These are phyloP conservation scores for Plectosphaerella plurivora DNA, from an alignment of 2,329 filamentous ascomycete species.

Conservation along the genomic window DNA sequence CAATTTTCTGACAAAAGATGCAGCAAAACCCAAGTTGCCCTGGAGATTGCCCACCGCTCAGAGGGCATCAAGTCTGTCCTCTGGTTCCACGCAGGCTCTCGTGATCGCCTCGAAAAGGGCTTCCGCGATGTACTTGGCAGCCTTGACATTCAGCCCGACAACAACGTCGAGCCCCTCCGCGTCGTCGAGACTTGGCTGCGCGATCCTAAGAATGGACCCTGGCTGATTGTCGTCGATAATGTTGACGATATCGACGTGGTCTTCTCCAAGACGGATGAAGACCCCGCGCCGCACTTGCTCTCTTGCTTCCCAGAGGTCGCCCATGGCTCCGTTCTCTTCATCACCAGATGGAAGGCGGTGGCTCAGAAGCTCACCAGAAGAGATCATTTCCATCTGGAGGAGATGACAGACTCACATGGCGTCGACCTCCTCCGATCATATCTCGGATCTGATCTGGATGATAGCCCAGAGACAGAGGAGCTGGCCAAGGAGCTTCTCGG, in stretches of 20 bases:
- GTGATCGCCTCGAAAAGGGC: neutral
- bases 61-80: neutral
- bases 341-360: conserved; percentile 1
- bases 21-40: neutral
- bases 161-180: neutral
- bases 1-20: neutral
- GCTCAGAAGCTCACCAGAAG: neutral
- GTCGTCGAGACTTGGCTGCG: neutral
- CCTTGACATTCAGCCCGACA: neutral
- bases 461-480: neutral
- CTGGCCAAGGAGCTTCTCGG: neutral
- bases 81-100: neutral
- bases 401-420: neutral
- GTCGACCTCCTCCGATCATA: neutral
- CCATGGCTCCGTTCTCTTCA: neutral
- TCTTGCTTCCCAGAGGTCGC: neutral
- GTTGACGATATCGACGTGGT: conserved; percentile 1
- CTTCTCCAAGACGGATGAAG: neutral
- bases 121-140: neutral
- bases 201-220: neutral
- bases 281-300: neutral
- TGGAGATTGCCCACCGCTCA: neutral
- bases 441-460: neutral
- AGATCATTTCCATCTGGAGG: neutral
- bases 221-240: neutral